Base-by-base conservation (phyloP, 495 filamentous ascomycete species). In the Penicillium nucicola region DNA sequence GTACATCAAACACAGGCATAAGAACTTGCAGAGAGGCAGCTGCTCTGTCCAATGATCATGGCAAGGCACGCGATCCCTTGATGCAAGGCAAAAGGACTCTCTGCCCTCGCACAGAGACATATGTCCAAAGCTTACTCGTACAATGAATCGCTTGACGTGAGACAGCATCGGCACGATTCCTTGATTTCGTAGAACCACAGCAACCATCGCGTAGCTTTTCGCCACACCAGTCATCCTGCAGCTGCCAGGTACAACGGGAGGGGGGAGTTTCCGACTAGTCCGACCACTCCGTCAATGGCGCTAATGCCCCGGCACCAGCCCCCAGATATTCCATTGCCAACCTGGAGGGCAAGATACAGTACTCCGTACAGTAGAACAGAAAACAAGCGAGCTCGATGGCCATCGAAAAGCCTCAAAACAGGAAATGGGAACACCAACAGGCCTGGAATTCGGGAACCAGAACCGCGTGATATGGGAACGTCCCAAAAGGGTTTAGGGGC, bases 211-310 rank as follows among this genome's bases (percentile, higher is more conserved):
- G 14, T 32, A 41, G 36, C 18, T 32, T 22, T 28, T 59, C 39
- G 49, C 53, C 60, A 56, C 49, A 48, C 40, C 30, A 19, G 33
- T 9, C 4, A 23, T 50, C 28, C 10, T 46, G 52, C 52, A 44
- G 51, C 60, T 64, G 60, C 57, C 60, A 64, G 60, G 60, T 58
- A 64, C 60, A 25, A 33, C 45, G 28, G 49, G 31, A 51, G 33
- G 32, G 40, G 40, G 19, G 39, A n/a, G 30, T 11, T 43, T 43
- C 48, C 40, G 40, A 31, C 48, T 36, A 55, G 50, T 55, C 43
- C 39, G 48, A 55, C 48, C 52, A 44, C 42, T 56, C 42, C 47
- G 49, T 47, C 42, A n/a, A 33, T 42, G 53, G 45, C 28, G 45
- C 28, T 42, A 43, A 25, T 33, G 30, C 14, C 53, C 48, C 44